phyloP scores from a whole-genome alignment of 2,329 filamentous ascomycete species.

The Calonectria henricotiae region DNA sequence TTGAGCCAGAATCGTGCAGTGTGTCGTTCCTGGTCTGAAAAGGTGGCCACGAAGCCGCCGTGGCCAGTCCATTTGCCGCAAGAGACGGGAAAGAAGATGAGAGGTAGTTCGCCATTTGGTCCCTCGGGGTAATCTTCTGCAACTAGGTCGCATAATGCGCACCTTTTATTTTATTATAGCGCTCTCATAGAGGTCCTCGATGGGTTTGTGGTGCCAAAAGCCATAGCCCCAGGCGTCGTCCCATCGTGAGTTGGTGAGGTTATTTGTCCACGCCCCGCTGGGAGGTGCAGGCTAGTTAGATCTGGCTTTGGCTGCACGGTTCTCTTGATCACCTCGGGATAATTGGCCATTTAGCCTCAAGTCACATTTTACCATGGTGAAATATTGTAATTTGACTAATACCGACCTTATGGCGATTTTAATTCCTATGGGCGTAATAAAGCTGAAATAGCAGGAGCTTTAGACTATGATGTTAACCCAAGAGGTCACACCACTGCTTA shows the following conservation, averaged over 20 bases:
- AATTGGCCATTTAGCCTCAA: not conserved
- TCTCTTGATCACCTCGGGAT: not conserved
- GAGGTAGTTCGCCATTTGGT: constrained; percentile 3
- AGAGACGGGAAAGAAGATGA: not conserved
- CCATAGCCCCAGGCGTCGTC: constrained; percentile 14
- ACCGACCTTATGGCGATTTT: not conserved
- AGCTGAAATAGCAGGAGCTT: constrained; percentile 13
- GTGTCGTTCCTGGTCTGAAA: not conserved
- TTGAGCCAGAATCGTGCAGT: constrained; percentile 2
- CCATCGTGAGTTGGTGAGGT: not conserved
- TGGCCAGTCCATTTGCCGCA: not conserved
- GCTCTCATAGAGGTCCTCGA: constrained; percentile 1
- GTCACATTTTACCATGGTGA: not conserved
- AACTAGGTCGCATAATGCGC: not conserved
- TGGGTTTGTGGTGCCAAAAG: constrained; percentile 2
- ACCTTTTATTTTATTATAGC: not conserved
- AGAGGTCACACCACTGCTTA: not conserved
- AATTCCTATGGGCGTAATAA: constrained; percentile 1
- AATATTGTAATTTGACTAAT: not conserved
- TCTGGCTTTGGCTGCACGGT: too few relatives aligned
- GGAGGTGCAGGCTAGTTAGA: not conserved
- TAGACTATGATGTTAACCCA: not conserved
- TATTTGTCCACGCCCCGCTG: constrained; percentile 15
- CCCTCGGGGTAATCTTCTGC: not conserved
- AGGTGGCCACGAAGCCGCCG: constrained; percentile 6